These are phyloP conservation scores for Kappamyces sp. DNA, from an alignment of 192 early-diverging fungal genomes.

Conservation along the genomic window DNA sequence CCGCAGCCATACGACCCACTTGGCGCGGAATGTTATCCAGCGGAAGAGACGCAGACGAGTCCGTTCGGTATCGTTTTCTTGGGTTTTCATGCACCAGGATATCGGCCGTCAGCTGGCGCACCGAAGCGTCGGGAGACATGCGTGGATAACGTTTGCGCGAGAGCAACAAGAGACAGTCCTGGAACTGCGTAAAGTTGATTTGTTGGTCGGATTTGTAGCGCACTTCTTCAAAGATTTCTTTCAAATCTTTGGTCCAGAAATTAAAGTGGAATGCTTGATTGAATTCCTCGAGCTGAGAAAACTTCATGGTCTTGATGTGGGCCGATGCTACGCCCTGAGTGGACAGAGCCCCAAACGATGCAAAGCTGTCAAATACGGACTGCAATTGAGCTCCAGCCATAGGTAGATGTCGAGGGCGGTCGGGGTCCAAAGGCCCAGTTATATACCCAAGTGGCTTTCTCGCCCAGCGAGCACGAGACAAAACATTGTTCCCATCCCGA, in stretches of 20 bases:
- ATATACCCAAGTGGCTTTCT: no score
- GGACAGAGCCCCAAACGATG: not conserved
- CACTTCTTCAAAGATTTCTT: constrained; percentile 8
- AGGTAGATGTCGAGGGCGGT: no score
- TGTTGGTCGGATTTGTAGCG: not conserved
- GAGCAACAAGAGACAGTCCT: constrained; percentile 2
- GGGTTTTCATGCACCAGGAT: not conserved
- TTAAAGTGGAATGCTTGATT: no score
- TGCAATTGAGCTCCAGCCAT: constrained; percentile 4
- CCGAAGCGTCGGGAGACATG: constrained; percentile 3
- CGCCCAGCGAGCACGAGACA: no score
- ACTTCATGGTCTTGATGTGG: not conserved
- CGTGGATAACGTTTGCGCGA: constrained; percentile 5
- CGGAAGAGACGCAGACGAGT: no score
- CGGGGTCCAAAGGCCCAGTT: no score
- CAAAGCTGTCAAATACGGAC: constrained; percentile 6
- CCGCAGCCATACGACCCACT: no score
- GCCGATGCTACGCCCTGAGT: not conserved
- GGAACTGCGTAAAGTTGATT: constrained; percentile 13
- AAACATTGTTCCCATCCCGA: no score
- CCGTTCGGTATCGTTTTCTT: no score
- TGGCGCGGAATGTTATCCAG: no score
- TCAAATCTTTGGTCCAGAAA: constrained; percentile 1
- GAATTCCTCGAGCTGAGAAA: no score
- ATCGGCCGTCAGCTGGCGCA: constrained; percentile 5